Percentiles rank a stretch among this genome's conserved stretches.
phyloP scores from a whole-genome alignment of 176 grass and related monocot genomes.

The Musa itinerans region DNA sequence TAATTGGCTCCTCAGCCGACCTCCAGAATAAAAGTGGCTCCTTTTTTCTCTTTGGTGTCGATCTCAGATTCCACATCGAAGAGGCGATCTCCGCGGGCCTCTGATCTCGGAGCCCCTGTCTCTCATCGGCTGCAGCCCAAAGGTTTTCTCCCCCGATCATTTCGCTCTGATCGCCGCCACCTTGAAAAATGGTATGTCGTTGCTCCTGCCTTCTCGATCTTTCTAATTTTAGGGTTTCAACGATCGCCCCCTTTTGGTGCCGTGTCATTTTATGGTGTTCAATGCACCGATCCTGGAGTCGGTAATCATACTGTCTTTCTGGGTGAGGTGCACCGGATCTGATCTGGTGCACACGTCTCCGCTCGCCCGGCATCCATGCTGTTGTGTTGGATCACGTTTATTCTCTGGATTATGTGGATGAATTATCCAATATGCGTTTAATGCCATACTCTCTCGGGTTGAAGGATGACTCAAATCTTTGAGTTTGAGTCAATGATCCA shows the following conservation, averaged over 20 bases:
- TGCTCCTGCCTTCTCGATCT: not conserved
- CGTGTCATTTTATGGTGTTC: not conserved
- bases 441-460: too few relatives aligned
- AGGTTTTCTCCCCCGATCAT: not conserved
- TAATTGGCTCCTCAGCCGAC: not conserved
- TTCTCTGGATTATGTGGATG: not conserved
- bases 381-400: not conserved
- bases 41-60: not conserved
- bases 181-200: not conserved
- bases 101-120: not conserved
- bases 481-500: too few relatives aligned
- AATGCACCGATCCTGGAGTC: not conserved
- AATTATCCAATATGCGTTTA: too few relatives aligned
- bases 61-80: not conserved
- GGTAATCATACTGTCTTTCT: not conserved
- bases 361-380: not conserved
- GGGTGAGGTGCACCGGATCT: not conserved
- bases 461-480: too few relatives aligned
- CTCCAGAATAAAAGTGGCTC: not conserved
- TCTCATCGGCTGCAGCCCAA: too few relatives aligned
- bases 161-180: not conserved
- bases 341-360: not conserved
- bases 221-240: not conserved
- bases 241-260: not conserved
- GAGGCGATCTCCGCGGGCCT: not conserved